phyloP scores from a whole-genome alignment of 208 protist species.

The Wallacemonas sp. region DNA sequence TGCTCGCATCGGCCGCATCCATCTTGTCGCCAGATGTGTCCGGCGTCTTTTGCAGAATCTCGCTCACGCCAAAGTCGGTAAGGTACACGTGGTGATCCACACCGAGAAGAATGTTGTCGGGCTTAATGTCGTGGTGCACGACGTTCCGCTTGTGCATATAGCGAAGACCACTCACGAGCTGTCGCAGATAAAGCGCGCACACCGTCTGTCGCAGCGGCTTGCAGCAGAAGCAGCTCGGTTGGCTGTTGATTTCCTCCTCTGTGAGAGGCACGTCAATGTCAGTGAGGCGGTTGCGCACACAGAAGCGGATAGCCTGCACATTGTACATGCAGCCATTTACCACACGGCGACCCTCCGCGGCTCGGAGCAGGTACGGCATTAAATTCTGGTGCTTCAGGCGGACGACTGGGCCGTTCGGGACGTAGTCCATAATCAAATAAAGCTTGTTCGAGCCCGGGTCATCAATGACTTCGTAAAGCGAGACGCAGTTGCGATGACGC shows the following conservation, averaged over 20 bases:
- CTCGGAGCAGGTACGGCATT: conserved; percentile 18
- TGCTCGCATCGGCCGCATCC: conserved; percentile 12
- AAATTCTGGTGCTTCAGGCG: conserved; percentile 40
- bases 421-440: conserved; percentile 93
- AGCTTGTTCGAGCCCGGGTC: conserved; percentile 87
- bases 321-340: conserved; percentile 40
- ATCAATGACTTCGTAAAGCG: conserved; percentile 95
- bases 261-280: conserved; percentile 24
- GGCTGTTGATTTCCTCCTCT: conserved; percentile 25
- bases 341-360: conserved; percentile 25
- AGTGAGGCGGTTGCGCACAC: conserved; percentile 25
- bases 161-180: conserved; percentile 70
- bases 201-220: conserved; percentile 37
- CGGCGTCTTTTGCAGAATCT: conserved; percentile 41
- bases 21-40: not conserved
- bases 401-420: conserved; percentile 76
- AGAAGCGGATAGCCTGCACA: conserved; percentile 36
- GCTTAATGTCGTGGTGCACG: conserved; percentile 84
- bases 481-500: conserved; percentile 94
- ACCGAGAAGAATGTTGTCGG: conserved; percentile 75
- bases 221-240: conserved; percentile 39
- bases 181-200: conserved; percentile 58
- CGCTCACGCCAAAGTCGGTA: conserved; percentile 78
- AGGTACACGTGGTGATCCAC: conserved; percentile 57
- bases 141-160: conserved; percentile 78